A percentile compares a stretch with the other conserved stretches of the same genome.
Conservation (phyloP, 2,329 filamentous ascomycete species). For the Laburnicola sp. region DNA sequence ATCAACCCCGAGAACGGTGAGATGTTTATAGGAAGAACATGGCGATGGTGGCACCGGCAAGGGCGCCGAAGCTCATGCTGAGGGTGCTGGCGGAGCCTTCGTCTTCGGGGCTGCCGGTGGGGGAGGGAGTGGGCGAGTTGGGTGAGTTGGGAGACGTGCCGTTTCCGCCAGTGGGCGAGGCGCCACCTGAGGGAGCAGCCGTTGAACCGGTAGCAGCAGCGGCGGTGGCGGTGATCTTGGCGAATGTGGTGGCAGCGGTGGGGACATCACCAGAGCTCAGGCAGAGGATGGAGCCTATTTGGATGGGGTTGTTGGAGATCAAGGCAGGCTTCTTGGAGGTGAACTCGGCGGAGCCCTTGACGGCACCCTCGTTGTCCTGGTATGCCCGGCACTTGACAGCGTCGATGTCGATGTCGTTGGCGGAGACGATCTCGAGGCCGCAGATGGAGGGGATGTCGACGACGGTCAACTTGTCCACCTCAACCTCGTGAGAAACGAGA, state of each 20-base stretch:
- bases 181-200: slow-evolving; percentile 2
- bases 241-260: slow-evolving; percentile 4
- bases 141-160: slow-evolving; percentile 5
- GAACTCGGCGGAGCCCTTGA: slow-evolving; percentile 26
- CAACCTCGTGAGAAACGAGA: slow-evolving; percentile 19
- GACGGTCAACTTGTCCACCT: slow-evolving; percentile 16
- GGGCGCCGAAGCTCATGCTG: slow-evolving; percentile 10
- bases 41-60: slow-evolving; percentile 6
- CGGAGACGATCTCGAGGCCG: slow-evolving; percentile 29
- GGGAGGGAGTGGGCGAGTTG: not conserved
- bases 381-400: slow-evolving; percentile 28
- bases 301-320: slow-evolving; percentile 32
- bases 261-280: not conserved
- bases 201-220: slow-evolving; percentile 7
- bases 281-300: slow-evolving; percentile 23
- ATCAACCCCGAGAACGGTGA: not conserved
- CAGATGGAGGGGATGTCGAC: slow-evolving; percentile 25
- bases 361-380: slow-evolving; percentile 25
- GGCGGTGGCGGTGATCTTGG: too few species aligned
- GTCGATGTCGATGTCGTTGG: slow-evolving; percentile 17
- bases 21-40: slow-evolving; percentile 7
- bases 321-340: slow-evolving; percentile 18
- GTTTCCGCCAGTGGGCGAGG: not conserved
- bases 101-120: not conserved
- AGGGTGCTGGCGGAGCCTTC: not conserved